Evolutionary conservation across 208 protist species (phyloP).

Genomic region (Borovskyia barvae): DNA sequence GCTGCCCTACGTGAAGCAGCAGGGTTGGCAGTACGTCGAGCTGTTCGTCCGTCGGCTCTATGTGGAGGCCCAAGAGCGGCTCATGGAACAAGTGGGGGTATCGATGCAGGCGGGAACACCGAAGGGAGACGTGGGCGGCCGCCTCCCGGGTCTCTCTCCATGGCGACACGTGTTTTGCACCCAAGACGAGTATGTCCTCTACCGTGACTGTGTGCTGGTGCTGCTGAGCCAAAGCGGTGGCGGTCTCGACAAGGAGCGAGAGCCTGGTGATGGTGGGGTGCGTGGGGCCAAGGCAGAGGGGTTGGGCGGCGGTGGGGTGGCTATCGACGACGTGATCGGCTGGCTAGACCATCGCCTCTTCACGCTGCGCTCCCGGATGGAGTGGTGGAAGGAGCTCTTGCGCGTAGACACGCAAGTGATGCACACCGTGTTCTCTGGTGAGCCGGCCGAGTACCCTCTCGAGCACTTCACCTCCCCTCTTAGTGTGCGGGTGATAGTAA

Average conservation of each 20-base stretch:
- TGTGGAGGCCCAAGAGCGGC: slow-evolving; percentile 43
- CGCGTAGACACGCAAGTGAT: slow-evolving; percentile 26
- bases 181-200: slow-evolving; percentile 28
- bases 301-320: background rate
- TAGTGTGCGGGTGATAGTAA: slow-evolving; percentile 10
- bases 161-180: slow-evolving; percentile 29
- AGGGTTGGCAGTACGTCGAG: slow-evolving; percentile 57
- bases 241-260: background rate
- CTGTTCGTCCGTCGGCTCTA: slow-evolving; percentile 49
- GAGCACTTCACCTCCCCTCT: slow-evolving; percentile 9
- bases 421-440: slow-evolving; percentile 5
- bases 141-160: background rate
- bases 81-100: slow-evolving; percentile 22
- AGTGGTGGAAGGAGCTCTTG: slow-evolving; percentile 27
- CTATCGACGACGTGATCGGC: slow-evolving; percentile 8
- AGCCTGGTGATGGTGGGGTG: background rate
- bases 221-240: slow-evolving; percentile 5
- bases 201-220: slow-evolving; percentile 45
- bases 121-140: too few species aligned
- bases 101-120: too few species aligned
- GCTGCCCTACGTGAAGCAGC: slow-evolving; percentile 44
- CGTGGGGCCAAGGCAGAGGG: too few species aligned
- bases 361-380: background rate
- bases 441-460: slow-evolving; percentile 28
- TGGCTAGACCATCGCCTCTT: slow-evolving; percentile 15